Evolutionary conservation across 768 basidiomycete species (phyloP).

Genomic region (Sutorius australiensis): DNA sequence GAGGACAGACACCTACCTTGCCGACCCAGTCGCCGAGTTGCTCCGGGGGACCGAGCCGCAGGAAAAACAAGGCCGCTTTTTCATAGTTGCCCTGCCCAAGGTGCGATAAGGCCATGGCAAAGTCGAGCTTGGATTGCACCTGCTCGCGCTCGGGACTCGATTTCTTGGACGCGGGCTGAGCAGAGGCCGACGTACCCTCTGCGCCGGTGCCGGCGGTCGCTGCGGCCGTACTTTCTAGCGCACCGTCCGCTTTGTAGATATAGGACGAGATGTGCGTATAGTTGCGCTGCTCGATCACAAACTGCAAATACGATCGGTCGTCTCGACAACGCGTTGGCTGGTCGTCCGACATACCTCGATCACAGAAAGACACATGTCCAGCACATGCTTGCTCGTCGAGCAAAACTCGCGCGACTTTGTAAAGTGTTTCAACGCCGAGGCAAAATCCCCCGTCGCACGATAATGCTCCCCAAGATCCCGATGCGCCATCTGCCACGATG

Average conservation of each 20-base stretch:
- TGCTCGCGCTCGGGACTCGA: slow-evolving; percentile 55
- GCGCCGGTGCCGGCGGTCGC: slow-evolving; percentile 31
- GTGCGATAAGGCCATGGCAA: slow-evolving; percentile 74
- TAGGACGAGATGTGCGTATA: slow-evolving; percentile 89
- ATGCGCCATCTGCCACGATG: slow-evolving; percentile 71
- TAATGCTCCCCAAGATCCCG: slow-evolving; percentile 83
- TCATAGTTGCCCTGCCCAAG: slow-evolving; percentile 72
- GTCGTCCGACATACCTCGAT: slow-evolving; percentile 54
- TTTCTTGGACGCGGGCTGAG: slow-evolving; percentile 38
- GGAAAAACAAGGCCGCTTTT: slow-evolving; percentile 72
- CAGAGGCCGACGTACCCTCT: slow-evolving; percentile 9
- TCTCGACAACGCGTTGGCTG: background rate
- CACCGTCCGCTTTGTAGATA: slow-evolving; percentile 93
- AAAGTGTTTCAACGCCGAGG: slow-evolving; percentile 71
- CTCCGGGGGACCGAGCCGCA: slow-evolving; percentile 61
- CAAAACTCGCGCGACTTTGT: slow-evolving; percentile 94
- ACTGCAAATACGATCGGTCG: slow-evolving; percentile 37
- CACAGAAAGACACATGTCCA: slow-evolving; percentile 87
- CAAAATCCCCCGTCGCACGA: slow-evolving; percentile 67
- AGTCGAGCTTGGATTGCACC: slow-evolving; percentile 74
- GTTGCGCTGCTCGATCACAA: slow-evolving; percentile 81
- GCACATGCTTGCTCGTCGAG: slow-evolving; percentile 84
- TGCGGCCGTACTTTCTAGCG: slow-evolving; percentile 60
- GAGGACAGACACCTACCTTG: slow-evolving; percentile 42
- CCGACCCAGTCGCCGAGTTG: slow-evolving; percentile 77